These are phyloP conservation scores for Cyanodermella asteris DNA, from an alignment of 2,329 filamentous ascomycete genomes.

Conservation along the genomic window DNA sequence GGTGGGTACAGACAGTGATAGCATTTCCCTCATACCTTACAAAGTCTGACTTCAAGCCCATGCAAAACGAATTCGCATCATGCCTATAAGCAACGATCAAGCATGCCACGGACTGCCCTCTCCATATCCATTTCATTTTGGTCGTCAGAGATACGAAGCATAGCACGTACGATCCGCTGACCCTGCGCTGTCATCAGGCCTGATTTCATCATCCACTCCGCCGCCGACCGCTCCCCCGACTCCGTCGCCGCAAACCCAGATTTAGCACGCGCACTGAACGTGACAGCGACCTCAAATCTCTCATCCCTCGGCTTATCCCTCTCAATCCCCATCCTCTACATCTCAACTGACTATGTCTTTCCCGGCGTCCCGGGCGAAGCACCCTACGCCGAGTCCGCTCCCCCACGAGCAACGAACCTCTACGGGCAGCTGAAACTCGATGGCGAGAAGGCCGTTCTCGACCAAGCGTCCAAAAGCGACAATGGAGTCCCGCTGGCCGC, in stretches of 20 bases:
- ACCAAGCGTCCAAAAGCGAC: constrained; percentile 30
- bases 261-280: constrained; percentile 51
- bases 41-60: not conserved
- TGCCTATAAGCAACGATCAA: no score
- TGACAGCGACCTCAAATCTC: constrained; percentile 45
- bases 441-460: constrained; percentile 48
- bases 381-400: constrained; percentile 47
- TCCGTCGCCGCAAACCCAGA: constrained; percentile 62
- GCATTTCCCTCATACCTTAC: no score
- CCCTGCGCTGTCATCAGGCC: no score
- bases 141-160: not conserved
- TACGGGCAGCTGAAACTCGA: constrained; percentile 57
- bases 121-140: no score
- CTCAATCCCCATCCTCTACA: constrained; percentile 47
- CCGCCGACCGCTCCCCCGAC: constrained; percentile 73
- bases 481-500: no score
- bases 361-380: constrained; percentile 55
- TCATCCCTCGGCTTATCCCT: constrained; percentile 42
- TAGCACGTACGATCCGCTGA: not conserved
- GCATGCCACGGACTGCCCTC: not conserved
- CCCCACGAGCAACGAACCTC: constrained; percentile 51
- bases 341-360: constrained; percentile 69
- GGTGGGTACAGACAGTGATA: constrained; percentile 16
- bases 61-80: no score
- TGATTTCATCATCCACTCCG: constrained; percentile 62